Percentiles rank a stretch among this genome's conserved stretches.
phyloP scores from a whole-genome alignment of 1,284 basidiomycete species.

The Chalciporus piperatoides region DNA sequence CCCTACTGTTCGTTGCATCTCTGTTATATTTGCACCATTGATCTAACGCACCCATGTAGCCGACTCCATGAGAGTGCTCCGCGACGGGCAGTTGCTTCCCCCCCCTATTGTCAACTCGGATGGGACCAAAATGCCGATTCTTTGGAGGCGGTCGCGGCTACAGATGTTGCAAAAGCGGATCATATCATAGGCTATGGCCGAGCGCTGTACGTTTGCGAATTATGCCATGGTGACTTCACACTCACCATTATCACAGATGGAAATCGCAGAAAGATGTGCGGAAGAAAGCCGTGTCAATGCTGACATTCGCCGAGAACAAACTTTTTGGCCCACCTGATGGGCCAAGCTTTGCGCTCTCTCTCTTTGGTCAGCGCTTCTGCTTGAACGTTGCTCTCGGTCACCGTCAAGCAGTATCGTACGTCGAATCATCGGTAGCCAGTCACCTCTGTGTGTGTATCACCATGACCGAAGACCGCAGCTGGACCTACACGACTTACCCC shows the following conservation, averaged over 20 bases:
- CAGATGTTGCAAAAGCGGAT: not conserved
- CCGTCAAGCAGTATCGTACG: not conserved
- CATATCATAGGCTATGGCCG: slow-evolving; percentile 6
- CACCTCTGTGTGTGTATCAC: not conserved
- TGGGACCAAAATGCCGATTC: slow-evolving; percentile 4
- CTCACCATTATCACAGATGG: no score
- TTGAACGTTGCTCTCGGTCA: not conserved
- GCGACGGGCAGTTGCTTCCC: no score
- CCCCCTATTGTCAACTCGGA: not conserved
- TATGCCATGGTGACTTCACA: no score
- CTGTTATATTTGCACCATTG: no score
- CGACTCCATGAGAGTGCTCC: no score
- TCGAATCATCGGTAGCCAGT: not conserved
- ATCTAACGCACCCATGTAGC: no score
- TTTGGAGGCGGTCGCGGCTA: not conserved
- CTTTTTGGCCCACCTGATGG: no score
- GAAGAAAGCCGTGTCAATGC: no score
- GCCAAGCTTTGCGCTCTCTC: not conserved
- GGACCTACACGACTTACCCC: slow-evolving; percentile 1
- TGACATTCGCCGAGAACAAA: no score
- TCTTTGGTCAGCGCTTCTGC: not conserved
- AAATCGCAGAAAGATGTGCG: no score
- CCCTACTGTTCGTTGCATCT: no score
- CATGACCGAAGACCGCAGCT: not conserved
- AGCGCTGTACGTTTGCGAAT: not conserved